These are phyloP conservation scores for Fimicolochytrium jonesii DNA, from an alignment of 192 early-diverging fungal genomes.

Conservation along the genomic window DNA sequence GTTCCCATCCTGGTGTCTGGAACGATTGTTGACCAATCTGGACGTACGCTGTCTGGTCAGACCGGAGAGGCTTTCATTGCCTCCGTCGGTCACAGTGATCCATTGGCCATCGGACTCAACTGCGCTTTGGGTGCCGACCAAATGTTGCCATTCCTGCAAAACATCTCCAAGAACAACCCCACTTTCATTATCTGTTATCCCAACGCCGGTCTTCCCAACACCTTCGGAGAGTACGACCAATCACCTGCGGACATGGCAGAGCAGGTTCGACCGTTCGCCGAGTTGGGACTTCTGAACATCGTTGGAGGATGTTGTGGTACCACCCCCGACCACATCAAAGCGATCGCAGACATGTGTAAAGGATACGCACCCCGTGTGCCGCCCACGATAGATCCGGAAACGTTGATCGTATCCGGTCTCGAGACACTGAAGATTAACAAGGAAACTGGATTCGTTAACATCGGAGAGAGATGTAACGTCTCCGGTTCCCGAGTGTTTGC, in stretches of 20 bases:
- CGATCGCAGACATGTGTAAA: constrained; percentile 72
- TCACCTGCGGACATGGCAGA: constrained; percentile 79
- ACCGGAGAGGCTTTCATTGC: constrained; percentile 94
- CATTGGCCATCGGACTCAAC: constrained; percentile 80
- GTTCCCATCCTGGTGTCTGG: constrained; percentile 48
- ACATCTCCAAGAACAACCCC: constrained; percentile 78
- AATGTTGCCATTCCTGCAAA: constrained; percentile 94
- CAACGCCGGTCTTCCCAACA: constrained; percentile 95
- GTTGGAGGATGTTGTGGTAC: constrained; percentile 97
- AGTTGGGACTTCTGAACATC: constrained; percentile 91
- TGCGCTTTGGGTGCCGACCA: constrained; percentile 71
- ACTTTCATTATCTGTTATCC: constrained; percentile 88
- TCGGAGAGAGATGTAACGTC: constrained; percentile 97
- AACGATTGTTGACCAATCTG: constrained; percentile 95
- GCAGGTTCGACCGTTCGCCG: constrained; percentile 81
- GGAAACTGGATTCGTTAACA: constrained; percentile 83
- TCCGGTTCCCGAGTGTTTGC: constrained; percentile 93
- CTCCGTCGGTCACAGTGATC: constrained; percentile 73
- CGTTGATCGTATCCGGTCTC: constrained; percentile 76
- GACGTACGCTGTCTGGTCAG: constrained; percentile 93
- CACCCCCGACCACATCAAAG: constrained; percentile 90
- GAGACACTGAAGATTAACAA: constrained; percentile 81
- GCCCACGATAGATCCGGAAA: constrained; percentile 56
- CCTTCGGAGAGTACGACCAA: constrained; percentile 96
- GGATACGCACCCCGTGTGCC: constrained; percentile 75